Evolutionary conservation across 2,329 filamentous ascomycete species (phyloP).

Genomic region (Scedosporium minutisporum): DNA sequence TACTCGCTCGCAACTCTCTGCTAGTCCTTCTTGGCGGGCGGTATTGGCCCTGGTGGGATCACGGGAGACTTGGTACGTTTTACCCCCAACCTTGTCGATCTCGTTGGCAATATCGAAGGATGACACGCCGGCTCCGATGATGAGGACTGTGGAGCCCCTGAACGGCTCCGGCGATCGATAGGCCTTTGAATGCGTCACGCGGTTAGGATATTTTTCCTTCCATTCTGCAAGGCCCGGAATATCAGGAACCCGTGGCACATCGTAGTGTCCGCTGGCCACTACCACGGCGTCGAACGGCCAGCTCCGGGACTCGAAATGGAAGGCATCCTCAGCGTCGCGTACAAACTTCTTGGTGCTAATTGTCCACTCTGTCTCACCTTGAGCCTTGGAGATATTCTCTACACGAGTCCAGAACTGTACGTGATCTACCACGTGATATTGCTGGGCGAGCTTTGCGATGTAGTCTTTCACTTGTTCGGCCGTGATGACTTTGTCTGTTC

Average conservation of each 20-base stretch:
- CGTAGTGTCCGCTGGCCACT: conserved; percentile 59
- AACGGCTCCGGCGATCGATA: conserved; percentile 56
- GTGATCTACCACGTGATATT: conserved; percentile 23
- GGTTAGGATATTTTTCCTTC: conserved; percentile 41
- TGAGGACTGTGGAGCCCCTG: conserved; percentile 20
- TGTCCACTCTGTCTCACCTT: not conserved
- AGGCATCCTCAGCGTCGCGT: conserved; percentile 11
- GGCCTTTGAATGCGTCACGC: conserved; percentile 59
- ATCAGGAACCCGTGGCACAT: conserved; percentile 50
- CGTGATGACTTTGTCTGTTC: conserved; percentile 48
- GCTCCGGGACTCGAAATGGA: conserved; percentile 18
- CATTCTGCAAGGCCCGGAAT: conserved; percentile 48
- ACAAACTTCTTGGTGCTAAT: conserved; percentile 26
- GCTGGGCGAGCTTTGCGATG: conserved; percentile 43
- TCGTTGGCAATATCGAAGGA: conserved; percentile 33
- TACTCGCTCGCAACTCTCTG: conserved; percentile 40
- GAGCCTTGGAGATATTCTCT: conserved; percentile 34
- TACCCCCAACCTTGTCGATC: conserved; percentile 24
- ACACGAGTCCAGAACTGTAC: conserved; percentile 50
- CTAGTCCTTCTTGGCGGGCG: conserved; percentile 41
- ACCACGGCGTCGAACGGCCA: conserved; percentile 54
- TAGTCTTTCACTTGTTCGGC: conserved; percentile 50
- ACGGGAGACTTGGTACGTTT: conserved; percentile 42
- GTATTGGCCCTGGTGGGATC: conserved; percentile 46
- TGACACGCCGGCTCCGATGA: conserved; percentile 37